A percentile compares a stretch with the other conserved stretches of the same genome.
Evolutionary conservation across 768 basidiomycete genomes (phyloP).

Genomic region (Dioszegia crocea): DNA sequence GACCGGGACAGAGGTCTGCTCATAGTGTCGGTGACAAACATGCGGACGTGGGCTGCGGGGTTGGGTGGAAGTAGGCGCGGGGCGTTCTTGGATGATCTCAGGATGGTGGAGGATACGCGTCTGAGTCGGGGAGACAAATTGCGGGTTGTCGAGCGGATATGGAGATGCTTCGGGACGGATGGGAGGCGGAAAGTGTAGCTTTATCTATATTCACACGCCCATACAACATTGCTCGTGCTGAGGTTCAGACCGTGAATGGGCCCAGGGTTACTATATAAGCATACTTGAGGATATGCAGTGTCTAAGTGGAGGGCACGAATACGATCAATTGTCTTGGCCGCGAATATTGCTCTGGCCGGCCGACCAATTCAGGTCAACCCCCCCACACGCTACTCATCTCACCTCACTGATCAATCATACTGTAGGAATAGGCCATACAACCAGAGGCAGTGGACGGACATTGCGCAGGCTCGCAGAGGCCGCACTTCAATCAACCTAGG

Average conservation of each 20-base stretch:
- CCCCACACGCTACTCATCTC: too few species aligned
- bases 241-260: too few species aligned
- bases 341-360: too few species aligned
- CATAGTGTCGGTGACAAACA: constrained; percentile 41
- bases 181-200: constrained; percentile 14
- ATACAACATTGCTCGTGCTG: background rate
- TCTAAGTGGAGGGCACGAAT: background rate
- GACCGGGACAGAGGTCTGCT: constrained; percentile 43
- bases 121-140: constrained; percentile 69
- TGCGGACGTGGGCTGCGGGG: constrained; percentile 46
- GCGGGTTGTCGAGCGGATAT: constrained; percentile 75
- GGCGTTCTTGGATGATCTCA: constrained; percentile 79
- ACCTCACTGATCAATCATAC: background rate
- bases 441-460: too few species aligned
- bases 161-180: constrained; percentile 71
- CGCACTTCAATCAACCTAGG: too few species aligned
- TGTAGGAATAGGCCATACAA: too few species aligned
- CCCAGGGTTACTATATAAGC: background rate
- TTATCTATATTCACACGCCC: background rate
- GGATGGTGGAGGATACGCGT: constrained; percentile 71
- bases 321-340: too few species aligned
- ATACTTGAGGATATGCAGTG: too few species aligned
- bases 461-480: too few species aligned
- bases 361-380: too few species aligned
- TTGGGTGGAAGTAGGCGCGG: constrained; percentile 43